phyloP scores from a whole-genome alignment of 2,329 filamentous ascomycete species.

The Fusarium sp. region DNA sequence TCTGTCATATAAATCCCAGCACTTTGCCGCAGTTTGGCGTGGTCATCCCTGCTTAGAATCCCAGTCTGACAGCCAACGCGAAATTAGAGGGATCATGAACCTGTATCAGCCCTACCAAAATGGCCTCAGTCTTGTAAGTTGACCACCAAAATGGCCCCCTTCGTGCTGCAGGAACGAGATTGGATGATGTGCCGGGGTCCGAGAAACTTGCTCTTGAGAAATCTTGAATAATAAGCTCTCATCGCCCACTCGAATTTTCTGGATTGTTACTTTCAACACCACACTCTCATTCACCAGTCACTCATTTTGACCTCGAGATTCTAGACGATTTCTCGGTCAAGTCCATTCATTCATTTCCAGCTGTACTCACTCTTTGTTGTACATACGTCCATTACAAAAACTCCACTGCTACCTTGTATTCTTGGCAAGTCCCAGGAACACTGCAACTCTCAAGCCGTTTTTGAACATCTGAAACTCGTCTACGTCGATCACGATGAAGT shows the following conservation, averaged over 20 bases:
- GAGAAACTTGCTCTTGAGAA: slow-evolving; percentile 3
- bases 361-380: slow-evolving; percentile 20
- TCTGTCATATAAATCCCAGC: slow-evolving; percentile 24
- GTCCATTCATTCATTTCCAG: slow-evolving; percentile 26
- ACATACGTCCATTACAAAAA: slow-evolving; percentile 7
- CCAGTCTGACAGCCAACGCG: slow-evolving; percentile 22
- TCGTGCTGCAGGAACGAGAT: slow-evolving; percentile 33
- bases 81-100: slow-evolving; percentile 47
- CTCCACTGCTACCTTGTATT: slow-evolving; percentile 1
- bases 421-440: slow-evolving; percentile 43
- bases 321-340: slow-evolving; percentile 39
- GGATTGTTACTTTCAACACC: background rate
- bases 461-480: slow-evolving; percentile 23
- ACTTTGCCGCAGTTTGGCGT: slow-evolving; percentile 1
- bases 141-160: background rate
- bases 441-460: background rate
- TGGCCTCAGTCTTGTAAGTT: slow-evolving; percentile 39
- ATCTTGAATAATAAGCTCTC: slow-evolving; percentile 13
- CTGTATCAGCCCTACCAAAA: slow-evolving; percentile 49
- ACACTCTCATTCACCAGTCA: slow-evolving; percentile 34
- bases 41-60: slow-evolving; percentile 13
- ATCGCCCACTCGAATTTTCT: background rate
- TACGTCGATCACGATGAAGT: slow-evolving; percentile 46
- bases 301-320: slow-evolving; percentile 38
- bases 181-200: slow-evolving; percentile 24